Evolutionary conservation across 2,329 filamentous ascomycete genomes (phyloP), one percentile per base, ranked within the genome.

Genomic region (Neopestalotiopsis rosae): DNA sequence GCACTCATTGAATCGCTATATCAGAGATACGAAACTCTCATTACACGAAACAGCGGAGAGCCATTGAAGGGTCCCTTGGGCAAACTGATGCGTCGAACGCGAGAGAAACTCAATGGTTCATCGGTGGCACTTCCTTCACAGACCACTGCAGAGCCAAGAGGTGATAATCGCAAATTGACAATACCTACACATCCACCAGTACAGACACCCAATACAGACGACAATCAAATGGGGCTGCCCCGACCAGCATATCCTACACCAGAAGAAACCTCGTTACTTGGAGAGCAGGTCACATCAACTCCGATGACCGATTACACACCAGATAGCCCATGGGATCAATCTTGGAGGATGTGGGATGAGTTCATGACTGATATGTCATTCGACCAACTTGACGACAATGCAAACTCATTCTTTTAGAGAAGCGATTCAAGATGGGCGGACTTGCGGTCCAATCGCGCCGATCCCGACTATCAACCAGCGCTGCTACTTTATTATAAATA

Each of bases 1-100:
- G 74, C 77, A 3, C 52, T 76, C 4, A 67, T 79, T 7, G 76
- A 79, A 49, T 67, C 69, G 4, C 52, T 70, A 5, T 76, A 72
- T 49, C 58, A 68, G 32, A 67, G 68, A 24, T 70, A 76, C 40
- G 67, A 69, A 24, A 52, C 58, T 0, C 57, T 66, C 9, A 66
- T 69, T 13, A 68, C 68, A 20, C 58, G 58, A 24, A 68, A 66
- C 28, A 70, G 70, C n/a, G 67, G 68, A 40, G 67, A 71, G 17
- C 67, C 65, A 64, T 59, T 72, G 28, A 68, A 56, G 38, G 70
- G 67, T 34, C 71, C 72, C 4, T 59, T 73, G n/a, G 72, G 68
- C 34, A 67, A 61, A 40, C 64, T 73, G 9, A 72, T 73, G 69
- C 42, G 64, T 20, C 45, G 49, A 66, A 58, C 64, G 12, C 64